Evolutionary conservation across 1,284 basidiomycete species (phyloP).

Genomic region (Puccinia hordei): DNA sequence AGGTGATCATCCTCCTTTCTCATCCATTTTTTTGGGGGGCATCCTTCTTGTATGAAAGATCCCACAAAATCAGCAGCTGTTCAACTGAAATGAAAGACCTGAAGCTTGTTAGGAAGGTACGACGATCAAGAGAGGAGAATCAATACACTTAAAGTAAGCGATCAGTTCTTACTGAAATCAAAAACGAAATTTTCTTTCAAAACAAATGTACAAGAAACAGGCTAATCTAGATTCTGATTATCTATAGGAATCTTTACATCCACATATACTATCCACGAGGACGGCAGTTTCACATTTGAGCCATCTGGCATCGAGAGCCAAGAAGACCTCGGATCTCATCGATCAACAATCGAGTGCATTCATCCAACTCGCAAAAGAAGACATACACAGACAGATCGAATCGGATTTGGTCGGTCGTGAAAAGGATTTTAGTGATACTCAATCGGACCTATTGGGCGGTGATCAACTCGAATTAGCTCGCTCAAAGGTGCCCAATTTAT

Average conservation of each 20-base stretch:
- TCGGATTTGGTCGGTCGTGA: constrained; percentile 15
- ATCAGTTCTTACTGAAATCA: not conserved
- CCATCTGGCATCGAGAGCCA: not conserved
- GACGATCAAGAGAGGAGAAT: constrained; percentile 13
- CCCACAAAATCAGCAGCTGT: not conserved
- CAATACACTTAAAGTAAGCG: constrained; percentile 13
- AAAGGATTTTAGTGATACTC: constrained; percentile 17
- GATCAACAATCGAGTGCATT: constrained; percentile 17
- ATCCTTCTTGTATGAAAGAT: not conserved
- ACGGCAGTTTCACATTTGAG: constrained; percentile 30
- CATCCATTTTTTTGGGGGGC: no score
- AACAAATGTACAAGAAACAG: not conserved
- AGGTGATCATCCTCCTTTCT: not conserved
- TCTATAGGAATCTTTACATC: constrained; percentile 28
- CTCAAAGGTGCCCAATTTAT: not conserved
- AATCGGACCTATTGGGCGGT: constrained; percentile 21
- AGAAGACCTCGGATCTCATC: constrained; percentile 17
- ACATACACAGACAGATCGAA: constrained; percentile 16
- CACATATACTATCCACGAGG: constrained; percentile 19
- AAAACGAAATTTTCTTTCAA: not conserved
- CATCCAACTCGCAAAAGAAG: not conserved
- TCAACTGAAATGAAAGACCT: not conserved
- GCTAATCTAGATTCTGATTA: not conserved
- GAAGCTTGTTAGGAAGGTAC: constrained; percentile 1
- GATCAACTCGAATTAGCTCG: constrained; percentile 34